Percentiles rank a stretch among this genome's conserved stretches.
Conservation (phyloP, 768 basidiomycete genomes). For the Macrolepiota dolichaula region DNA sequence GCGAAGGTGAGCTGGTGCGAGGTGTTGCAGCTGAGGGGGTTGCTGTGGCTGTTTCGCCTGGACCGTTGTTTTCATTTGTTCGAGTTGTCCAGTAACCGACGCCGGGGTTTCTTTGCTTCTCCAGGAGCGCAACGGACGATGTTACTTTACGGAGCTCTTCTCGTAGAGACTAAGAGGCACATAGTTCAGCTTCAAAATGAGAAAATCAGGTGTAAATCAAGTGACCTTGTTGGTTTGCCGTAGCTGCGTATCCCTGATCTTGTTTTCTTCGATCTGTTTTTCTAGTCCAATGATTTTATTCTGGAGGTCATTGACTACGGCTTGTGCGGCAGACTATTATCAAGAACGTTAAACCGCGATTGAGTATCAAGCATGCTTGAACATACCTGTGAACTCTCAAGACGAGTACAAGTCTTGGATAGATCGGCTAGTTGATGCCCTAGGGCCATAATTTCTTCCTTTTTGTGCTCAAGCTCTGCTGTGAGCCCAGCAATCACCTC, state of each 20-base stretch:
- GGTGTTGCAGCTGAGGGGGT: constrained; percentile 32
- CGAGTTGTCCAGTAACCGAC: constrained; percentile 86
- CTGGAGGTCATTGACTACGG: constrained; percentile 43
- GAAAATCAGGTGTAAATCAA: neutral
- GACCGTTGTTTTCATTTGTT: constrained; percentile 30
- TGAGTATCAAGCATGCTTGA: neutral
- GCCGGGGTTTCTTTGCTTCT: constrained; percentile 89
- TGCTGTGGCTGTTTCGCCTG: constrained; percentile 39
- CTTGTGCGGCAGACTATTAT: constrained; percentile 27
- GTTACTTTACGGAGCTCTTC: constrained; percentile 97
- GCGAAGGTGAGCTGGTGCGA: constrained; percentile 33
- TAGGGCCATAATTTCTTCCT: constrained; percentile 43
- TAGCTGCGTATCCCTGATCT: constrained; percentile 64
- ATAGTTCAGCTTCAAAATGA: constrained; percentile 5
- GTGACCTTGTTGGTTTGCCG: constrained; percentile 76
- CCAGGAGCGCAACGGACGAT: constrained; percentile 84
- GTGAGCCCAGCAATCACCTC: constrained; percentile 47
- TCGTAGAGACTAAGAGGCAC: constrained; percentile 62
- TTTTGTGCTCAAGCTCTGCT: constrained; percentile 49
- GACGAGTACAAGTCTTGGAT: constrained; percentile 43
- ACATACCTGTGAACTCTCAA: constrained; percentile 62
- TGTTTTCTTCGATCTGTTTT: constrained; percentile 70
- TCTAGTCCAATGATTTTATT: constrained; percentile 53
- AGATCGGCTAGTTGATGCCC: constrained; percentile 51
- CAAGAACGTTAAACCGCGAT: neutral